phyloP scores from a whole-genome alignment of 306 rosid species.

The Biancaea sappan region DNA sequence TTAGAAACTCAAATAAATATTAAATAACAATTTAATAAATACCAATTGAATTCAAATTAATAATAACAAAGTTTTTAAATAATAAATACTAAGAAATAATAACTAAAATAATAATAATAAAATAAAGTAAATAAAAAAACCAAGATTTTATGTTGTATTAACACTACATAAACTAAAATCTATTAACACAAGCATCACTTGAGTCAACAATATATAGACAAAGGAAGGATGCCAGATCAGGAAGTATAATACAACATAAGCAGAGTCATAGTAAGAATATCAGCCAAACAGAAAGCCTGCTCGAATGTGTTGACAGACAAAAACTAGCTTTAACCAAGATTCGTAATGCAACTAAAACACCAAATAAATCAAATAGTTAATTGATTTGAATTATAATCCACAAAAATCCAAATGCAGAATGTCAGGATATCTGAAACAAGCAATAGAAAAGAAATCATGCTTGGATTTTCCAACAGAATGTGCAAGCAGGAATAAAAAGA shows the following conservation, averaged over 20 bases:
- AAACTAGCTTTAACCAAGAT: background rate
- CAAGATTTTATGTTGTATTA: no score
- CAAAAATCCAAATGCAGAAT: background rate
- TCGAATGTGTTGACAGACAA: background rate
- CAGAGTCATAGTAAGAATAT: background rate
- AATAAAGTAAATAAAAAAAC: no score
- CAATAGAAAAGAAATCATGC: background rate
- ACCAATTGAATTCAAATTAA: no score
- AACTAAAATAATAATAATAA: no score
- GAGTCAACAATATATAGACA: background rate
- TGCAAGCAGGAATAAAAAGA: background rate
- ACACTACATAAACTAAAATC: no score
- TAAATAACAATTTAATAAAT: no score
- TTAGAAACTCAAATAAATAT: no score
- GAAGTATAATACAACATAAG: background rate
- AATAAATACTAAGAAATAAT: no score
- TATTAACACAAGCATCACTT: conserved; percentile 1
- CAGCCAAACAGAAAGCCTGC: conserved; percentile 4
- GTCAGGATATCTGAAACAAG: background rate
- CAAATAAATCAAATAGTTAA: background rate
- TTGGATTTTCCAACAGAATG: background rate
- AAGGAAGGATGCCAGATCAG: conserved; percentile 16
- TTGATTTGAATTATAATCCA: background rate
- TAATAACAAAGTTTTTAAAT: no score
- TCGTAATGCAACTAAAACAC: background rate